phyloP scores from a whole-genome alignment of 805 yeast genomes.

The Pichia gijzeniarum region DNA sequence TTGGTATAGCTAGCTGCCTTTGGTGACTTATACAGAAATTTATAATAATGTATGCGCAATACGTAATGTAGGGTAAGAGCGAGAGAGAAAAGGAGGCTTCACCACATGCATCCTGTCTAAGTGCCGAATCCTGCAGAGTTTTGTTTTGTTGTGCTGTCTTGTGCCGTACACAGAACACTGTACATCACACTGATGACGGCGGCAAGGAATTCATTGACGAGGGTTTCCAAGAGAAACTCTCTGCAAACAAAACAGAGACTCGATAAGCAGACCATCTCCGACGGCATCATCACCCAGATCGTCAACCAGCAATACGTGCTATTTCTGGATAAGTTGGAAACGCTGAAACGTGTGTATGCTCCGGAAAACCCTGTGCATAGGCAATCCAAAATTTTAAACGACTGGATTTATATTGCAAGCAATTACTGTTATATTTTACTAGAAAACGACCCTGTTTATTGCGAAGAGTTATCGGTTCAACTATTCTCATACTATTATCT shows the following conservation, averaged over 20 bases:
- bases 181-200: too few relatives aligned
- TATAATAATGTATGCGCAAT: too few relatives aligned
- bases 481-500: slow-evolving; percentile 8
- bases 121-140: too few relatives aligned
- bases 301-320: slow-evolving; percentile 1
- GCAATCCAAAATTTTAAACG: slow-evolving; percentile 2
- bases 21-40: too few relatives aligned
- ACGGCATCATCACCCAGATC: not conserved
- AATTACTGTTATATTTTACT: slow-evolving; percentile 5
- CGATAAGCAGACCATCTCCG: not conserved
- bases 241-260: slow-evolving; percentile 1
- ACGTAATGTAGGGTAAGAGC: too few relatives aligned
- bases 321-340: not conserved
- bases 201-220: not conserved
- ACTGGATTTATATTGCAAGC: slow-evolving; percentile 11
- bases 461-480: slow-evolving; percentile 9
- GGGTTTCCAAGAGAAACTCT: slow-evolving; percentile 2
- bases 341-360: slow-evolving; percentile 1
- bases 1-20: too few relatives aligned
- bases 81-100: too few relatives aligned
- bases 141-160: too few relatives aligned
- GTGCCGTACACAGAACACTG: too few relatives aligned
- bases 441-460: slow-evolving; percentile 4
- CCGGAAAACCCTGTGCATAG: not conserved
- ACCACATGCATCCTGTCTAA: too few relatives aligned